Base-by-base conservation (phyloP, 2,329 filamentous ascomycete species). In the Ascochyta koolunga region DNA sequence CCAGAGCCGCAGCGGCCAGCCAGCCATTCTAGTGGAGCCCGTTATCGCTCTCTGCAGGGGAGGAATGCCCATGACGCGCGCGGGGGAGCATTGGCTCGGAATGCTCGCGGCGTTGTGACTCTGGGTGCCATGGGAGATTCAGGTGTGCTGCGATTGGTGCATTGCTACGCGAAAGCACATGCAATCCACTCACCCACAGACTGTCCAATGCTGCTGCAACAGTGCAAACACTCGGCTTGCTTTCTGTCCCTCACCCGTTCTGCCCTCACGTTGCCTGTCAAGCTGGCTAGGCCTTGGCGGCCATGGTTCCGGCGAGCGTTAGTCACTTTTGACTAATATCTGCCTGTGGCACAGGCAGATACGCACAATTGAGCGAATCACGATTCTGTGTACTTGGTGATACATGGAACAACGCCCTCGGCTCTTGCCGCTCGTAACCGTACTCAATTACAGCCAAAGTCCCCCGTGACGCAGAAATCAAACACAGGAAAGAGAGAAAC, bases 341-440 rank as follows among this genome's bases (percentile, higher is more conserved):
- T 18, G 46, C 45, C 41, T 54, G 45, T 50, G 51, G 45, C 40
- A 45, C 24, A 6, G 21, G 16, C n/a, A 49, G 51, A 54, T 54
- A 50, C 50, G 40, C 31, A 45, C 18, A 44, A 50, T 25, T 54
- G 46, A 54, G 45, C 51, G 51, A 54, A 50, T 40, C 45, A 42
- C 35, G 27, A 29, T 39, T 58, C 39, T 62, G 52, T n/a, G n/a
- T 58, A 61, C 58, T 50, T 71, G 65, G 67, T 69, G 67, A 68
- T 69, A 73, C 69, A 71, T 61, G 53, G 57, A 60, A 41, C 35
- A 29, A 38, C 41, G 29, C 43, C 45, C 54, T 35, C 46, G 47
- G 21, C 45, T 44, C 49, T 41, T 52, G 31, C 45, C 45, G 51
- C 45, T 24, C 35, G 35, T 42, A 45, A 22, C 45, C 51, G 45